Percentiles rank a stretch among this genome's conserved stretches.
phyloP scores from a whole-genome alignment of 2,329 filamentous ascomycete genomes.

The Cladosporium halotolerans region DNA sequence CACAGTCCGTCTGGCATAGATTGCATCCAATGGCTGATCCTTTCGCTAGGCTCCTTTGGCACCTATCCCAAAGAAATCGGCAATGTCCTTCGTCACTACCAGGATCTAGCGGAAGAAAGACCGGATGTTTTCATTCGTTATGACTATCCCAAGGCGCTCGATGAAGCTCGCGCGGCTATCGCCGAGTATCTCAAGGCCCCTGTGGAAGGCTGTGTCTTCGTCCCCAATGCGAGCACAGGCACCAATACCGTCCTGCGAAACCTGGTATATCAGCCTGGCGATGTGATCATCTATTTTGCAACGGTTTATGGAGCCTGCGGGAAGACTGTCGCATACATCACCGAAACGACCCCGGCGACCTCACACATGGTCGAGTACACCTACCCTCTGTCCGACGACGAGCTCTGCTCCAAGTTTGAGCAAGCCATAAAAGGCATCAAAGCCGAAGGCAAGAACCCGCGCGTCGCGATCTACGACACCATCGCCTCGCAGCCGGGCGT shows the following conservation, averaged over 20 bases:
- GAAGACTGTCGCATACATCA: constrained; percentile 64
- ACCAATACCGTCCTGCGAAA: constrained; percentile 76
- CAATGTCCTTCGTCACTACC: constrained; percentile 55
- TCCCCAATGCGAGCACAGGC: constrained; percentile 73
- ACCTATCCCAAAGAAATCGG: constrained; percentile 61
- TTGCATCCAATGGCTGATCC: not conserved
- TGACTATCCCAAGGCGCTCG: constrained; percentile 56
- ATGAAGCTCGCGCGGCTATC: constrained; percentile 58
- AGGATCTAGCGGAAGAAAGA: constrained; percentile 58
- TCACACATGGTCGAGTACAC: constrained; percentile 52
- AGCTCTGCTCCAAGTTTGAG: constrained; percentile 57
- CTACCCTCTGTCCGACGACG: constrained; percentile 66
- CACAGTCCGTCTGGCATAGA: not conserved
- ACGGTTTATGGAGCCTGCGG: constrained; percentile 75
- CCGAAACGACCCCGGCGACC: constrained; percentile 56
- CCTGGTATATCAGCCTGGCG: constrained; percentile 60
- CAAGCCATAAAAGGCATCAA: constrained; percentile 50
- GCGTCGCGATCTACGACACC: constrained; percentile 70
- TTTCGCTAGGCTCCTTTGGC: constrained; percentile 64
- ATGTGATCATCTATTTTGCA: constrained; percentile 72
- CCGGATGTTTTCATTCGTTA: constrained; percentile 75
- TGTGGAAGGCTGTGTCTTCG: constrained; percentile 62
- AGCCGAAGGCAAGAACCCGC: constrained; percentile 54
- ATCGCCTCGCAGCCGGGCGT: constrained; percentile 75
- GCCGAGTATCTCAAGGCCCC: constrained; percentile 62